Percentiles rank a stretch among this genome's conserved stretches.
phyloP scores from a whole-genome alignment of 108 stramenopile genomes.

The Asterionellopsis glacialis region DNA sequence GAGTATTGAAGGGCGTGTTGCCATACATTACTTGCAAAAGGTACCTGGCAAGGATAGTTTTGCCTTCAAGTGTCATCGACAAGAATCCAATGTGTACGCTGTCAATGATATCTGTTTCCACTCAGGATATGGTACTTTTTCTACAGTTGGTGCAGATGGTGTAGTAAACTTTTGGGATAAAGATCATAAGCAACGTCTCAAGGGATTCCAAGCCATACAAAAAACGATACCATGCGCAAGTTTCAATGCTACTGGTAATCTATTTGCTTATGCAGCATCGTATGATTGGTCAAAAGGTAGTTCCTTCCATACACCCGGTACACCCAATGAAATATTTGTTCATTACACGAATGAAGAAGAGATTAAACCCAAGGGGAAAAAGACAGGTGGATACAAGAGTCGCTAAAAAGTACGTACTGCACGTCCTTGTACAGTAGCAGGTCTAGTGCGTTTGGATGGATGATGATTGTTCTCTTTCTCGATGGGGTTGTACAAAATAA shows the following conservation, averaged over 20 bases:
- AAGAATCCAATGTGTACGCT: constrained; percentile 62
- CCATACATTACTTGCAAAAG: constrained; percentile 91
- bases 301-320: constrained; percentile 45
- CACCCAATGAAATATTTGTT: constrained; percentile 79
- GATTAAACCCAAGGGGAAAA: constrained; percentile 81
- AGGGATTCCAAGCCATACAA: constrained; percentile 66
- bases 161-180: constrained; percentile 98
- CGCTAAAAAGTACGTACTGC: too few relatives aligned
- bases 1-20: constrained; percentile 95
- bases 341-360: constrained; percentile 81
- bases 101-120: constrained; percentile 95
- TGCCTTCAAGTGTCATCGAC: constrained; percentile 97
- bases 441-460: too few relatives aligned
- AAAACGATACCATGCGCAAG: constrained; percentile 71
- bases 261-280: constrained; percentile 88
- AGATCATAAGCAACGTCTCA: constrained; percentile 87
- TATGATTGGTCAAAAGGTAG: constrained; percentile 94
- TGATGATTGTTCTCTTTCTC: too few relatives aligned
- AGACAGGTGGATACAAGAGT: too few relatives aligned
- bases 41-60: constrained; percentile 79
- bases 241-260: constrained; percentile 85
- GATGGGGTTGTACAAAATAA: too few relatives aligned
- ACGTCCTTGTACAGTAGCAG: too few relatives aligned
- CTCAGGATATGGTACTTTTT: constrained; percentile 81
- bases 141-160: constrained; percentile 88